Conservation (phyloP, 257 asterid species). For the Gynochthodes officinalis region DNA sequence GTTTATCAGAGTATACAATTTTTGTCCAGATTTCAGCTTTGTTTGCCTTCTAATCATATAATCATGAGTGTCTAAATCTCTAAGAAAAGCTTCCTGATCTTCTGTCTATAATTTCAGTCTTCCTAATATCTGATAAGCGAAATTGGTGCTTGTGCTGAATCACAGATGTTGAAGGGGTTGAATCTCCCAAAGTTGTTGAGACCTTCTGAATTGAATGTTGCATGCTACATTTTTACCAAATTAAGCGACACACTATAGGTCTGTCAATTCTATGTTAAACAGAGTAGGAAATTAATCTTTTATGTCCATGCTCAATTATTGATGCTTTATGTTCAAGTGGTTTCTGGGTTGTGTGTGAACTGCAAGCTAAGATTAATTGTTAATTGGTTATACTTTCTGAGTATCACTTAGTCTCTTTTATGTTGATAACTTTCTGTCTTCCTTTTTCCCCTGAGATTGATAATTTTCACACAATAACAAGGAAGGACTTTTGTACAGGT, state of each 20-base stretch:
- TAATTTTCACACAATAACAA: slow-evolving; percentile 2
- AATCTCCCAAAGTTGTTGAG: not conserved
- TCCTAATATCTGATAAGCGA: not conserved
- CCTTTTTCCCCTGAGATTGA: not conserved
- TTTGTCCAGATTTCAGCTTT: not conserved
- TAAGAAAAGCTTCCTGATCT: not conserved
- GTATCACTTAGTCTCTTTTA: not conserved
- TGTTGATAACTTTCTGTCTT: not conserved
- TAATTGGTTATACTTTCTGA: not conserved
- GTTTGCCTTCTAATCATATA: not conserved
- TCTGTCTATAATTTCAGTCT: not conserved
- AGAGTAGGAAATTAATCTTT: not conserved
- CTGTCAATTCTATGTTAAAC: not conserved
- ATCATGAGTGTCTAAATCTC: not conserved
- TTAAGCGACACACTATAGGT: not conserved
- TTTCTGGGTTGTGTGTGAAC: not conserved
- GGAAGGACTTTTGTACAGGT: slow-evolving; percentile 47
- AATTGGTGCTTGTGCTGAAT: not conserved
- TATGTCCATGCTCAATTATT: not conserved
- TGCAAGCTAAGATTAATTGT: not conserved
- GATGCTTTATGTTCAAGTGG: not conserved
- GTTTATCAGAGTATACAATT: not conserved
- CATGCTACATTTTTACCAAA: not conserved
- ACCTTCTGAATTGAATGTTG: not conserved
- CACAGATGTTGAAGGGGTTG: not conserved